These are phyloP conservation scores for Cyberlindnera veronae DNA, from an alignment of 805 yeast genomes.

Conservation along the genomic window DNA sequence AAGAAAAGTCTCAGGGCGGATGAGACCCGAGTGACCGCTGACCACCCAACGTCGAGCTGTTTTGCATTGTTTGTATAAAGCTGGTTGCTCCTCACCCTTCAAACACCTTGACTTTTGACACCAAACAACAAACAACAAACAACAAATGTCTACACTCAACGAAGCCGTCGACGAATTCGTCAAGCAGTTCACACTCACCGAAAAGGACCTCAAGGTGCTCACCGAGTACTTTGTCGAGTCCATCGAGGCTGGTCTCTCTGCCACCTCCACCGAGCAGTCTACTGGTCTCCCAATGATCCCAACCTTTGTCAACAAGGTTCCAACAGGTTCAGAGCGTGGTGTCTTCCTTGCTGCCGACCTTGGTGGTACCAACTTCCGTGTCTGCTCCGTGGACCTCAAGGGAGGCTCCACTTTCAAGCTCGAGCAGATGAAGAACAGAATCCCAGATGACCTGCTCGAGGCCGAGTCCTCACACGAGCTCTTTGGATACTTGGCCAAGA, in stretches of 20 bases:
- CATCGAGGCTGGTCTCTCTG: slow-evolving; percentile 56
- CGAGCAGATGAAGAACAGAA: slow-evolving; percentile 71
- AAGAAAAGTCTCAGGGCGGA: too few species aligned
- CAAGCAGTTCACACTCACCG: slow-evolving; percentile 22
- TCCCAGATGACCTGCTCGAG: slow-evolving; percentile 72
- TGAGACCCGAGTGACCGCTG: too few species aligned
- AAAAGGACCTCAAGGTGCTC: slow-evolving; percentile 20
- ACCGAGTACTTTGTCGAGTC: slow-evolving; percentile 53
- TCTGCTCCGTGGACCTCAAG: slow-evolving; percentile 75
- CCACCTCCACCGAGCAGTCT: slow-evolving; percentile 35
- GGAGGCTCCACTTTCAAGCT: slow-evolving; percentile 79
- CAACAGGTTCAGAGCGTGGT: slow-evolving; percentile 83
- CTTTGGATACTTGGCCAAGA: slow-evolving; percentile 70
- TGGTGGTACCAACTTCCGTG: slow-evolving; percentile 96
- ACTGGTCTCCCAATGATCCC: slow-evolving; percentile 88
- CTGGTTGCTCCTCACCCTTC: too few species aligned
- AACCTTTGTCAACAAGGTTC: slow-evolving; percentile 78
- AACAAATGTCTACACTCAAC: slow-evolving; percentile 3
- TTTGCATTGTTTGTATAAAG: too few species aligned
- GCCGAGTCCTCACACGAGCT: slow-evolving; percentile 62
- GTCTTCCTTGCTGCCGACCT: slow-evolving; percentile 85
- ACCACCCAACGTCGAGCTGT: too few species aligned
- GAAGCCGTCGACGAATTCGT: slow-evolving; percentile 18
- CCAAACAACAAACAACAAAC: neutral
- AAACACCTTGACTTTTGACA: neutral